Evolutionary conservation across 129 eudicot genomes (phyloP), one percentile per base, ranked within the genome.

Genomic region (Deinandra increscens): DNA sequence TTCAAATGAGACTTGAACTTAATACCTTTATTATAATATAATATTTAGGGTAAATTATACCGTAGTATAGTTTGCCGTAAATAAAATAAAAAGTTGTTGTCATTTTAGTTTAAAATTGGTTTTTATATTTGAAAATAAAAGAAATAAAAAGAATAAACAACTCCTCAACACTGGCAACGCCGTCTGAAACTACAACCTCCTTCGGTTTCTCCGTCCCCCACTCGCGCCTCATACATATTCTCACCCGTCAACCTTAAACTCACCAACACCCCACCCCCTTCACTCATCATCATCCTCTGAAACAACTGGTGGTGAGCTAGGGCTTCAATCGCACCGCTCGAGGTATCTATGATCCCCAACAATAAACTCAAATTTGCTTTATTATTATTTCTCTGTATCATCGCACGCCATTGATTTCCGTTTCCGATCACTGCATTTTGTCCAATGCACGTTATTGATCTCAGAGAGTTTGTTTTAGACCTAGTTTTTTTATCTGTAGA

Each of bases 101-200:
- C n/a, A n/a, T n/a, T n/a, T n/a, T n/a, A n/a, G n/a, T n/a, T n/a
- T n/a, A n/a, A n/a, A n/a, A n/a, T n/a, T n/a, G n/a, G n/a, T n/a
- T n/a, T n/a, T 26, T 26, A 3, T 26, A 26, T 26, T 26, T 26
- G 31, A 12, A 56, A 26, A 56, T 0, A 23, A 56, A 12, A 1
- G 2, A 58, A 29, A 13, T 4, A 58, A 29, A 58, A 7, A 58
- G 19, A 26, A 29, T 2, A 56, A 56, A 26, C 9, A 26, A 56
- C 38, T 58, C 64, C 64, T 12, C 19, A 58, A 29, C 19, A 58
- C 19, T 58, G 20, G 64, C 64, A 58, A 4, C 19, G 13, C 5
- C 39, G 14, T 36, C 46, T 68, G 49, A 68, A 48, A 68, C 72
- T 68, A 48, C 72, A 67, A 67, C 56, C 41, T 33, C 31, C 23